Conservation (phyloP, 164 flowering plant species). For the Vitis riparia region DNA sequence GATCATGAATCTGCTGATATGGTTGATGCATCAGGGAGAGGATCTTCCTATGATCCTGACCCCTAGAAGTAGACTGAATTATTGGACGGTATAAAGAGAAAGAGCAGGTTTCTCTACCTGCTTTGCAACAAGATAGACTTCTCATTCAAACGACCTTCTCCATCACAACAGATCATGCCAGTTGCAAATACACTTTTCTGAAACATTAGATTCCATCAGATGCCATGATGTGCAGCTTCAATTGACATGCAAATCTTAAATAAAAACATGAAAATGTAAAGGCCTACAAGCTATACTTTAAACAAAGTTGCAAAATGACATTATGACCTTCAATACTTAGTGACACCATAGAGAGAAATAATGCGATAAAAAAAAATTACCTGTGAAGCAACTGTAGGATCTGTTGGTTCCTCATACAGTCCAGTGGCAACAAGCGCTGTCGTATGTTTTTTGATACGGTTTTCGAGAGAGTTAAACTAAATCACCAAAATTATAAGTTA, state of each 20-base stretch:
- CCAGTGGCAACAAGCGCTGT: slow-evolving; percentile 57
- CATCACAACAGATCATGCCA: slow-evolving; percentile 97
- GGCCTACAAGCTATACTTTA: too few species aligned
- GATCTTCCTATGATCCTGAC: not conserved
- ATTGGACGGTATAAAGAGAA: not conserved
- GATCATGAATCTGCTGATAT: not conserved
- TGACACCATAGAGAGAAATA: not conserved
- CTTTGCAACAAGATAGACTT: slow-evolving; percentile 86
- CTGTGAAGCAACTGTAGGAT: slow-evolving; percentile 93
- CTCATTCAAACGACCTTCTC: slow-evolving; percentile 92
- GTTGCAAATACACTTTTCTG: slow-evolving; percentile 83
- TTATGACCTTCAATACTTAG: not conserved
- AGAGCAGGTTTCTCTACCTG: slow-evolving; percentile 49
- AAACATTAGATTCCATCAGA: slow-evolving; percentile 16
- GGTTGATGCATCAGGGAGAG: not conserved
- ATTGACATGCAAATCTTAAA: not conserved
- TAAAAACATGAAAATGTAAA: too few species aligned
- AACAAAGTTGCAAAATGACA: too few species aligned
- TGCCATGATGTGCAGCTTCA: not conserved
- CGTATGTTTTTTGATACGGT: slow-evolving; percentile 53
- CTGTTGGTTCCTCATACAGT: slow-evolving; percentile 60
- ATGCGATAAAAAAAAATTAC: slow-evolving; percentile 30
- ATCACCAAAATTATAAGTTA: slow-evolving; percentile 19
- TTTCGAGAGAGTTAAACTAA: slow-evolving; percentile 78
- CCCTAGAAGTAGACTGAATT: too few species aligned